A percentile compares a stretch with the other conserved stretches of the same genome.
phyloP scores from a whole-genome alignment of 2,329 filamentous ascomycete genomes.

The Pseudopyrenochaeta lycopersici region DNA sequence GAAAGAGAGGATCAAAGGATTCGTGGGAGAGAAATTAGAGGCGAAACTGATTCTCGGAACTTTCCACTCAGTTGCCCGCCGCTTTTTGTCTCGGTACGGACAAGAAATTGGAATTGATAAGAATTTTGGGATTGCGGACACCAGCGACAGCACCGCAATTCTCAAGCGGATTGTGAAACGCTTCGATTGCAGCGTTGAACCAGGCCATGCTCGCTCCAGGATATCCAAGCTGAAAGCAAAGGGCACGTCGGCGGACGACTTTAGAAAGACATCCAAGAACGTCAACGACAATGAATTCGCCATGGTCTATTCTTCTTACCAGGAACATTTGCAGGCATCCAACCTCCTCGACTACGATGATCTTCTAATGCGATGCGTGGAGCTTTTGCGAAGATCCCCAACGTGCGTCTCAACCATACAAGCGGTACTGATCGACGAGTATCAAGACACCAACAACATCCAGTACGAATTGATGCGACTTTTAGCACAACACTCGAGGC shows the following conservation, averaged over 20 bases:
- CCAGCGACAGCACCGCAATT: constrained; percentile 79
- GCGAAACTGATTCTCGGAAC: constrained; percentile 86
- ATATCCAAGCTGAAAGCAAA: constrained; percentile 73
- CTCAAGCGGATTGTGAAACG: constrained; percentile 84
- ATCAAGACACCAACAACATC: constrained; percentile 94
- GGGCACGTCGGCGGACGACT: constrained; percentile 58
- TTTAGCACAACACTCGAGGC: constrained; percentile 74
- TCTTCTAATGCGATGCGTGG: constrained; percentile 81
- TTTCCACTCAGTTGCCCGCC: constrained; percentile 90
- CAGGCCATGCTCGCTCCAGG: constrained; percentile 73
- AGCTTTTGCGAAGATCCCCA: constrained; percentile 77
- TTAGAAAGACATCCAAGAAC: constrained; percentile 52
- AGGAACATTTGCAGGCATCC: constrained; percentile 75
- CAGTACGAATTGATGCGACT: constrained; percentile 95
- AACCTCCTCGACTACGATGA: constrained; percentile 96
- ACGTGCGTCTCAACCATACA: constrained; percentile 89
- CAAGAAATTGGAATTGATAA: constrained; percentile 81
- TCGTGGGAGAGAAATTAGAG: constrained; percentile 81
- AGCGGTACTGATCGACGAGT: constrained; percentile 93
- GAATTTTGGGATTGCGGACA: constrained; percentile 91
- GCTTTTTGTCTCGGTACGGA: constrained; percentile 86
- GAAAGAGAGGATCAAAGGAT: constrained; percentile 82
- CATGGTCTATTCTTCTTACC: constrained; percentile 76
- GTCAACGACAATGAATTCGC: constrained; percentile 72
- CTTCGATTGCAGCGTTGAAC: constrained; percentile 73